These are phyloP conservation scores for Exophiala calicioides DNA, from an alignment of 2,329 filamentous ascomycete genomes.

Conservation along the genomic window DNA sequence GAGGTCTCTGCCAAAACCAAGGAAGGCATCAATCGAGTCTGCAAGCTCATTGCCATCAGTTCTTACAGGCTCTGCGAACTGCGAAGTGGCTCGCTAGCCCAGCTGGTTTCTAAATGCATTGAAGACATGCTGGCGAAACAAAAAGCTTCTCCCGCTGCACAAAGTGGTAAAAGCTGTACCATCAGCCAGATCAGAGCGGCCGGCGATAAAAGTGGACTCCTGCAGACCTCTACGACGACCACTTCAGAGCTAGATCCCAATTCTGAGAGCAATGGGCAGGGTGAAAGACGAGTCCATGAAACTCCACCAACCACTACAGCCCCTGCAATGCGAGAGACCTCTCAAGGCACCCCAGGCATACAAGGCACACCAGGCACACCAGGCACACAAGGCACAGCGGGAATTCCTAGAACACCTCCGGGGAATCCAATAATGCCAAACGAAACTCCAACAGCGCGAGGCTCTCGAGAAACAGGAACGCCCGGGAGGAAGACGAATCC, in stretches of 20 bases:
- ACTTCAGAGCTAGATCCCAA: not conserved
- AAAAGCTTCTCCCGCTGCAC: no score
- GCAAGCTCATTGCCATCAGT: constrained; percentile 27
- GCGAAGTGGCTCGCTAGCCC: constrained; percentile 20
- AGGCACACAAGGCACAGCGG: no score
- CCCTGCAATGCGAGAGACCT: no score
- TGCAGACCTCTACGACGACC: not conserved
- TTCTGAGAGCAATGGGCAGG: not conserved
- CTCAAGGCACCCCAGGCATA: no score
- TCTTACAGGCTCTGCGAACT: constrained; percentile 27
- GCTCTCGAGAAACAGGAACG: no score
- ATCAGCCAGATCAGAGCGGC: not conserved
- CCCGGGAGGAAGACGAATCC: no score
- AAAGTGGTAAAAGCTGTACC: not conserved
- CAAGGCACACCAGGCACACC: no score
- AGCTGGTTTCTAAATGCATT: constrained; percentile 2
- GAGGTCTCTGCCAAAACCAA: constrained; percentile 23
- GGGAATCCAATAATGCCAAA: no score
- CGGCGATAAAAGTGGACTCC: not conserved
- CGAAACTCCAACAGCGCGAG: no score
- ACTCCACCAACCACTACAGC: no score
- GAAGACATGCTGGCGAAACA: not conserved
- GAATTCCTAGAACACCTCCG: no score
- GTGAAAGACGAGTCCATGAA: not conserved
- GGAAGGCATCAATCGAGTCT: constrained; percentile 27